These are phyloP conservation scores for Paraurostyla sp. DNA, from an alignment of 73 alveolate genomes.

Conservation along the genomic window DNA sequence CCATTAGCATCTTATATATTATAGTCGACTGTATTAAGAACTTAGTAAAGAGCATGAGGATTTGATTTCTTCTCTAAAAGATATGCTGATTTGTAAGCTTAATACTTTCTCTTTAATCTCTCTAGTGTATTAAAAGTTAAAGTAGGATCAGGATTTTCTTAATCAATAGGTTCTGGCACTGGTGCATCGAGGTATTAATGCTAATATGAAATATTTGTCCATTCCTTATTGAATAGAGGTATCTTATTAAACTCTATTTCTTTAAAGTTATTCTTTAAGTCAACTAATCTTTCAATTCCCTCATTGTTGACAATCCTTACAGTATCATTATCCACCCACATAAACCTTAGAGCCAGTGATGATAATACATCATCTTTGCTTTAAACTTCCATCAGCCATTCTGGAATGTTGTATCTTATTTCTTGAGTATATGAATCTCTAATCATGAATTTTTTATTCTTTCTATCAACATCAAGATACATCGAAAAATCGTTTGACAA, in stretches of 20 bases:
- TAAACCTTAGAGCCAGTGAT: background rate
- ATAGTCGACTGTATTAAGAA: constrained; percentile 33
- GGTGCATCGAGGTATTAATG: constrained; percentile 30
- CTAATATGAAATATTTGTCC: background rate
- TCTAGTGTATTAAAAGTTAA: background rate
- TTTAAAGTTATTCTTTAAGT: background rate
- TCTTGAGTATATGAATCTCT: constrained; percentile 47
- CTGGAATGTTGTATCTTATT: constrained; percentile 1
- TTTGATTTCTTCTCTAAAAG: background rate
- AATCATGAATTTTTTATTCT: background rate
- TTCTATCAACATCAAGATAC: constrained; percentile 39
- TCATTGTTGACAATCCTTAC: constrained; percentile 43
- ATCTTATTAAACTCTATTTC: constrained; percentile 33
- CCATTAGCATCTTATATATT: background rate
- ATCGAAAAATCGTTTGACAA: constrained; percentile 44
- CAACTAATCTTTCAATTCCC: constrained; percentile 51
- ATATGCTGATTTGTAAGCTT: constrained; percentile 16
- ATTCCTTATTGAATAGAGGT: background rate
- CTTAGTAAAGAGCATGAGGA: background rate
- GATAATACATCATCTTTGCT: background rate
- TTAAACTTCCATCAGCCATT: background rate
- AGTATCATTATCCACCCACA: constrained; percentile 10
- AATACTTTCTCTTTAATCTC: constrained; percentile 43
- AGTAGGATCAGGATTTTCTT: background rate
- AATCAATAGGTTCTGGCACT: background rate